A percentile compares a stretch with the other conserved stretches of the same genome.
phyloP scores from a whole-genome alignment of 768 basidiomycete genomes.

The Paxillus ammoniavirescens region DNA sequence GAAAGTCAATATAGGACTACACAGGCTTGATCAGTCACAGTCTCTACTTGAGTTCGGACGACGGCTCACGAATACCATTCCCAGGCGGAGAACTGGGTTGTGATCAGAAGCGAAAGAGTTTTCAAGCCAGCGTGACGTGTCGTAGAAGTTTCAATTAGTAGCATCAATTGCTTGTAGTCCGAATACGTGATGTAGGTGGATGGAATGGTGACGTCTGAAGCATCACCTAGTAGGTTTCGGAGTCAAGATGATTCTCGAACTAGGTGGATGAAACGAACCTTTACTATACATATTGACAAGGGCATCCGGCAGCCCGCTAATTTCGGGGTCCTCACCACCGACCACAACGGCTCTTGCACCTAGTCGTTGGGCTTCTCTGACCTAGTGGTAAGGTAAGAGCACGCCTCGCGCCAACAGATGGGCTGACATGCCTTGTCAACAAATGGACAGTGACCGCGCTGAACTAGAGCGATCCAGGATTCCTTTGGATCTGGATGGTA shows the following conservation, averaged over 20 bases:
- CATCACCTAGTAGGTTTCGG: constrained; percentile 55
- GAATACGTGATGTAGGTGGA: constrained; percentile 87
- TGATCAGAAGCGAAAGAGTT: constrained; percentile 75
- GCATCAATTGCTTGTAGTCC: constrained; percentile 68
- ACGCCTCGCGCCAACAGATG: constrained; percentile 17
- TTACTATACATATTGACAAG: constrained; percentile 92
- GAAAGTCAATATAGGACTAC: constrained; percentile 81
- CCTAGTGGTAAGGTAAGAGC: constrained; percentile 10
- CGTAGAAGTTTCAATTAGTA: constrained; percentile 71
- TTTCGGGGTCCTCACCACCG: constrained; percentile 72
- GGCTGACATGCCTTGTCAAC: constrained; percentile 70
- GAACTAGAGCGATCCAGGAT: constrained; percentile 88
- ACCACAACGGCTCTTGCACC: constrained; percentile 92
- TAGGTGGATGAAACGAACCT: constrained; percentile 44
- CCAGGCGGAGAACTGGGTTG: constrained; percentile 79
- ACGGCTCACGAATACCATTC: constrained; percentile 84
- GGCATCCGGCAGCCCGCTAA: constrained; percentile 66
- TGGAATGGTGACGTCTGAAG: constrained; percentile 80
- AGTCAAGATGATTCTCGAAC: constrained; percentile 6
- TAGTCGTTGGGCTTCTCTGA: constrained; percentile 61
- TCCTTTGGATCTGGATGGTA: constrained; percentile 60
- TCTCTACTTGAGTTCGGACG: constrained; percentile 1
- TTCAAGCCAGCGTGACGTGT: constrained; percentile 75
- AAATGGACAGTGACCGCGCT: constrained; percentile 89
- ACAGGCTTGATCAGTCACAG: constrained; percentile 8